Base-by-base conservation (phyloP, 768 basidiomycete species). In the Pleurotus tuoliensis region DNA sequence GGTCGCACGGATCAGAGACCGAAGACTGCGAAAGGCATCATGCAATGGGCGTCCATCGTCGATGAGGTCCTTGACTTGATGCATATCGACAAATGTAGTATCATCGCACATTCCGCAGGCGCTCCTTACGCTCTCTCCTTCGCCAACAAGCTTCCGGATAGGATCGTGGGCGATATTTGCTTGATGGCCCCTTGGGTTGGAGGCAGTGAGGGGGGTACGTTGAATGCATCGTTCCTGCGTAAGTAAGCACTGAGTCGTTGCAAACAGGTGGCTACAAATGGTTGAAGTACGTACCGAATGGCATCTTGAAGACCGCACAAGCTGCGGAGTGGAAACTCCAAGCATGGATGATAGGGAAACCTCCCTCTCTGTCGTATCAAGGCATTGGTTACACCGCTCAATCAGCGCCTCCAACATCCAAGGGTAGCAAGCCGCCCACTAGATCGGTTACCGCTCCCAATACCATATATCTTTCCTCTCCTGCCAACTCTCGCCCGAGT, bases 241-340 rank as follows among this genome's bases (percentile, higher is more conserved):
- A 1, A 34, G 7, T 27, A 24, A 15, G 24, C 22, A 7, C 20
- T 47, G 7, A 50, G 37, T 27, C 30, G 16, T 47, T 38, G 54
- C 22, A 27, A 48, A 8, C 60, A 90, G 89, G 81, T 64, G 88
- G 92, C 13, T 98, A 97, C 74, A 94, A 89, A 66, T 98, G 94
- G 94, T 80, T 99, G 52, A 96, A 94, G 71, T 98, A 94, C 67
- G 90, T 99, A 5, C 96, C 96, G 0, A 92, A 90, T 58, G 86
- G 90, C 25, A 83, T 99, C 39, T 77, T 99, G 60, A 94, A 91
- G 75, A 94, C 94, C 0, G 96, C 94, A 0, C 94, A 96, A 69
- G 92, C 94, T 3, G 96, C 96, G 0, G 96, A 99, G 66, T 98
- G 94, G 94, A 93, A 90, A 69, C 77, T 98, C 45, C 94, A 97